Evolutionary conservation across 2,329 filamentous ascomycete species (phyloP).

Genomic region (Alternaria sp.): DNA sequence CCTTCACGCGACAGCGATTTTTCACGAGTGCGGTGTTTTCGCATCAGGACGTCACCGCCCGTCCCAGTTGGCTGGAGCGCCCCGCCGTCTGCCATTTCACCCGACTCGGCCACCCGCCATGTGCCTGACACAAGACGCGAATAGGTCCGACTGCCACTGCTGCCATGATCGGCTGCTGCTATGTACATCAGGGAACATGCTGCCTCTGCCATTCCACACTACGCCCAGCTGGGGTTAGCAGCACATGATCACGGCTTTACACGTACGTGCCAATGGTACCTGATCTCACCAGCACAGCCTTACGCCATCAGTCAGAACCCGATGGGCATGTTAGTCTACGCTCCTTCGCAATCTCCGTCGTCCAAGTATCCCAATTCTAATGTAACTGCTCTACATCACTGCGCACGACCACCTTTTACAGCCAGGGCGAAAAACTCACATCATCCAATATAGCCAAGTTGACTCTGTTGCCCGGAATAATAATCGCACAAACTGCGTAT

Average conservation of each 20-base stretch:
- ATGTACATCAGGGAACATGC: not conserved
- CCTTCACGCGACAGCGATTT: slow-evolving; percentile 26
- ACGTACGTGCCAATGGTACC: not conserved
- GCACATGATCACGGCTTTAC: not conserved
- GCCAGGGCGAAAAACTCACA: not conserved
- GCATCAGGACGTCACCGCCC: slow-evolving; percentile 23
- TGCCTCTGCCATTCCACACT: not conserved
- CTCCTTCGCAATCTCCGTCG: not conserved
- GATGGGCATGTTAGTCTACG: not conserved
- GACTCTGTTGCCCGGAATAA: not conserved
- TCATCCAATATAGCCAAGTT: not conserved
- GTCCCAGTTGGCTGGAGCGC: slow-evolving; percentile 17
- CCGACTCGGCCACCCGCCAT: slow-evolving; percentile 2
- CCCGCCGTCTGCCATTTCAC: slow-evolving; percentile 3
- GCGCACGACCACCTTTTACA: not conserved
- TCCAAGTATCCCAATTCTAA: not conserved
- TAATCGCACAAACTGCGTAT: not conserved
- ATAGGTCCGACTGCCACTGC: not conserved
- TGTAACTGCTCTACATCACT: not conserved
- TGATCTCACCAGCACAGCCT: not conserved
- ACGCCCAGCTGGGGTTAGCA: not conserved
- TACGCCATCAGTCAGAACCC: not conserved
- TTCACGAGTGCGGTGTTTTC: slow-evolving; percentile 27
- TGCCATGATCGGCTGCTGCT: not conserved
- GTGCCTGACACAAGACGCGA: not conserved